Evolutionary conservation across 352 stramenopile species (phyloP).

Genomic region (Peronosclerospora sorghi): DNA sequence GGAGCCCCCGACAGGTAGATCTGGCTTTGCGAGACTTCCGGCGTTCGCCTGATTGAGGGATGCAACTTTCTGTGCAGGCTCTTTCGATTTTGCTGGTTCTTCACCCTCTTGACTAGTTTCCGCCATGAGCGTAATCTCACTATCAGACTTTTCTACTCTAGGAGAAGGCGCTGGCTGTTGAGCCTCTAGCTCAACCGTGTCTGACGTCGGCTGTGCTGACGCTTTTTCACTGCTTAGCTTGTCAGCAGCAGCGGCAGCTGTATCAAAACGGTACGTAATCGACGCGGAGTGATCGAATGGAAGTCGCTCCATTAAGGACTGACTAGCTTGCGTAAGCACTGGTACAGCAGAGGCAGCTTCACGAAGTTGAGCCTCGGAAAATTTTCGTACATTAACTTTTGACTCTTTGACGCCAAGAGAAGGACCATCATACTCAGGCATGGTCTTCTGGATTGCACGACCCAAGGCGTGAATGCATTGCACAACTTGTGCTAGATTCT

Average conservation of each 20-base stretch:
- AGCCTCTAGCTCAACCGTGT: conserved; percentile 7
- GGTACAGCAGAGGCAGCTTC: conserved; percentile 47
- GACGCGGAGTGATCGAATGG: conserved; percentile 59
- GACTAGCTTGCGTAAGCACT: conserved; percentile 41
- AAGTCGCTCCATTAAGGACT: conserved; percentile 50
- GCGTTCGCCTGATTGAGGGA: conserved; percentile 16
- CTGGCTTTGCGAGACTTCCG: conserved; percentile 11
- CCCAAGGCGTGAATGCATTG: conserved; percentile 78
- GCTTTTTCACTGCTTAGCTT: conserved; percentile 12
- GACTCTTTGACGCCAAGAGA: conserved; percentile 64
- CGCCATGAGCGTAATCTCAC: conserved; percentile 1
- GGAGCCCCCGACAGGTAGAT: conserved; percentile 14
- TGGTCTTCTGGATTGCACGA: conserved; percentile 62
- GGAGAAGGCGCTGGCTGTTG: conserved; percentile 6
- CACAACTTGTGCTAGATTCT: conserved; percentile 77
- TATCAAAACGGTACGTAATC: conserved; percentile 53
- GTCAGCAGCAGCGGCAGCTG: conserved; percentile 21
- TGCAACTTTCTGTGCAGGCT: conserved; percentile 12
- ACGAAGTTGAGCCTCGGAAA: conserved; percentile 52
- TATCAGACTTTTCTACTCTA: conserved; percentile 9
- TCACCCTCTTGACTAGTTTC: conserved; percentile 16
- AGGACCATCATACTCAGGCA: conserved; percentile 55
- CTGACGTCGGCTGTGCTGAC: conserved; percentile 4
- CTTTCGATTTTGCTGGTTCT: conserved; percentile 10
- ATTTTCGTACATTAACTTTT: conserved; percentile 51